Base-by-base conservation (phyloP, 495 filamentous ascomycete genomes). In the Trichoderma virens region DNA sequence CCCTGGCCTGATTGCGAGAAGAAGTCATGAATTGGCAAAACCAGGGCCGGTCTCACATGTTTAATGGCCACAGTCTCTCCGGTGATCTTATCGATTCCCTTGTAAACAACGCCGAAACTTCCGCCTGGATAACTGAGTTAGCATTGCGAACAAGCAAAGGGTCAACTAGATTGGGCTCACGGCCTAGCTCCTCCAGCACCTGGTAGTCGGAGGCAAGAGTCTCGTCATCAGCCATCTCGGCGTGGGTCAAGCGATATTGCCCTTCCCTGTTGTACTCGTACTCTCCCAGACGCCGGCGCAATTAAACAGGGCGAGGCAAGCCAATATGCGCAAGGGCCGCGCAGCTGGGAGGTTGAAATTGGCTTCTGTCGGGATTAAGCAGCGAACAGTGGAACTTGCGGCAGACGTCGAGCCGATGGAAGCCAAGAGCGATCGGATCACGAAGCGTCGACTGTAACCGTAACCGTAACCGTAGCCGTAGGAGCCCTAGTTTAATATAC, bases 101-200 rank as follows among this genome's bases (percentile, higher is more conserved):
- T 98, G 82, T 96, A 98, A 25, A 98, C 94, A 28, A 90, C 86
- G 61, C 94, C 94, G 75, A 98, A 97, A 75, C 93, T 97, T 47
- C 93, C 93, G 73, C 93, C 92, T 82, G 68, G 18, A 63, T 11
- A 18, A 14, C 38, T 39, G 28, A 13, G 38, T 69, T 64, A 73
- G 56, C 34, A 31, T 34, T 38, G 59, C 11, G 35, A 56, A n/a
- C 27, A 39, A 60, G 23, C 28, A 51, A 62, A 7, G 14, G 20
- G 23, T n/a, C 13, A 34, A 51, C 23, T 63, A 45, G 20, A 31
- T 62, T 35, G 25, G 13, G 86, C 90, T 79, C 75, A 96, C 92
- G 91, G 67, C 92, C 92, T 65, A 97, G 79, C 77, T 97, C 92
- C 82, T 97, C 92, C 74, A 96, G 82, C 71, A 96, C 86, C 78